A percentile compares a stretch with the other conserved stretches of the same genome.
phyloP scores from a whole-genome alignment of 495 filamentous ascomycete genomes.

The Neurospora tetraspora region DNA sequence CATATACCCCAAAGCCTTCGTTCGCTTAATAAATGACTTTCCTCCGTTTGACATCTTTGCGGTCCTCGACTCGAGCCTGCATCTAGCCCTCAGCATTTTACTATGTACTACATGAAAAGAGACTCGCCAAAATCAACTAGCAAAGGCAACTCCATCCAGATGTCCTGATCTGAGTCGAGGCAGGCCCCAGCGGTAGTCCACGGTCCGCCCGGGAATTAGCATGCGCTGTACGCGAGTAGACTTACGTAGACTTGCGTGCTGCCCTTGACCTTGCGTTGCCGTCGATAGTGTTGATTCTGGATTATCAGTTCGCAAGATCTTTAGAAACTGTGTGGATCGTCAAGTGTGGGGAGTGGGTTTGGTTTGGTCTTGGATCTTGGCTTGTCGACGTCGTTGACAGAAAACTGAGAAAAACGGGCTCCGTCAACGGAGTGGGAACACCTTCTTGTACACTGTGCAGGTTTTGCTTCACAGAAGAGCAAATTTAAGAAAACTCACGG shows the following conservation, averaged over 20 bases:
- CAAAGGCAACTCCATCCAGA: not conserved
- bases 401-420: not conserved
- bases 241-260: not conserved
- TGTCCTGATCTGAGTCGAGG: not conserved
- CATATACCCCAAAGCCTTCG: not conserved
- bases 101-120: not conserved
- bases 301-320: not conserved
- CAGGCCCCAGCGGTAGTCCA: not conserved
- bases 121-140: not conserved
- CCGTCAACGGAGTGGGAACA: not conserved
- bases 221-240: not conserved
- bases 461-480: not conserved
- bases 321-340: not conserved
- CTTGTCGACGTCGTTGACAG: not conserved
- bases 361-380: not conserved
- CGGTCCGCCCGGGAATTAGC: not conserved
- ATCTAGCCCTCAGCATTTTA: not conserved
- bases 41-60: not conserved
- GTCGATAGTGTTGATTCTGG: not conserved
- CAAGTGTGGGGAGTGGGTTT: not conserved
- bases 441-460: not conserved
- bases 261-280: not conserved
- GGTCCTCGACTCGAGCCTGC: not conserved
- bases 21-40: not conserved
- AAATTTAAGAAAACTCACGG: not conserved